These are phyloP conservation scores for Xylariaceae sp. DNA, from an alignment of 2,329 filamentous ascomycete species.

Conservation along the genomic window DNA sequence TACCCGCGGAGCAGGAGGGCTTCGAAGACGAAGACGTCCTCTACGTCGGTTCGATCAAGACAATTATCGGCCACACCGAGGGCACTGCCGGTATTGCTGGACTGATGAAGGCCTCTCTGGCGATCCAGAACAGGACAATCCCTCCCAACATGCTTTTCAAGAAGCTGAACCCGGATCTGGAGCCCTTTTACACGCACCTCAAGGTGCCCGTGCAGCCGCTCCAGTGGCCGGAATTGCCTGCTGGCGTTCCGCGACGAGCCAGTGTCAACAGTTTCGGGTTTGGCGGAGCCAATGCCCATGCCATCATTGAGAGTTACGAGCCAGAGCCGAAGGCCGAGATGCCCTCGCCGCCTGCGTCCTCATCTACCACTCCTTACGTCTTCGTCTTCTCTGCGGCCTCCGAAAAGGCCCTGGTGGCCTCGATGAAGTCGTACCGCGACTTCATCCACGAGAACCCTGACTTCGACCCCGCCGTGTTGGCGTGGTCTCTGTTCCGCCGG, in stretches of 20 bases:
- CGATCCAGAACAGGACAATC: constrained; percentile 3
- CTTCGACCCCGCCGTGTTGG: background rate
- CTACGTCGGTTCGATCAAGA: constrained; percentile 9
- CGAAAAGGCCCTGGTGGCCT: constrained; percentile 2
- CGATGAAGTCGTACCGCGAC: constrained; percentile 2
- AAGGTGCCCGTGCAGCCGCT: constrained; percentile 1
- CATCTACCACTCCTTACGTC: constrained; percentile 2
- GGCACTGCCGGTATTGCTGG: constrained; percentile 10
- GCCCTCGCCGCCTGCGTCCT: background rate
- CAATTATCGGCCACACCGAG: constrained; percentile 11
- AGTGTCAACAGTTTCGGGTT: constrained; percentile 18
- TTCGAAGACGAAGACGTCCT: constrained; percentile 3
- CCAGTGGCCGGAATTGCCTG: constrained; percentile 6
- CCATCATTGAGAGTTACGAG: constrained; percentile 13
- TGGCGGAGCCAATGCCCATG: constrained; percentile 16
- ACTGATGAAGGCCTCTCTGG: constrained; percentile 7
- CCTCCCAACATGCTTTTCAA: constrained; percentile 6
- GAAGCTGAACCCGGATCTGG: constrained; percentile 4
- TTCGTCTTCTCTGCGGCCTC: constrained; percentile 14
- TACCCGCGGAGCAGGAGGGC: background rate
- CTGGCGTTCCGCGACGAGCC: constrained; percentile 5
- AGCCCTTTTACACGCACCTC: constrained; percentile 4
- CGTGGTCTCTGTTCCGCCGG: constrained; percentile 2
- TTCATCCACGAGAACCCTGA: constrained; percentile 2
- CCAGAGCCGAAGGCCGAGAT: background rate